A percentile compares a stretch with the other conserved stretches of the same genome.
Evolutionary conservation across 2,329 filamentous ascomycete species (phyloP).

Genomic region (Neonectria faginata): DNA sequence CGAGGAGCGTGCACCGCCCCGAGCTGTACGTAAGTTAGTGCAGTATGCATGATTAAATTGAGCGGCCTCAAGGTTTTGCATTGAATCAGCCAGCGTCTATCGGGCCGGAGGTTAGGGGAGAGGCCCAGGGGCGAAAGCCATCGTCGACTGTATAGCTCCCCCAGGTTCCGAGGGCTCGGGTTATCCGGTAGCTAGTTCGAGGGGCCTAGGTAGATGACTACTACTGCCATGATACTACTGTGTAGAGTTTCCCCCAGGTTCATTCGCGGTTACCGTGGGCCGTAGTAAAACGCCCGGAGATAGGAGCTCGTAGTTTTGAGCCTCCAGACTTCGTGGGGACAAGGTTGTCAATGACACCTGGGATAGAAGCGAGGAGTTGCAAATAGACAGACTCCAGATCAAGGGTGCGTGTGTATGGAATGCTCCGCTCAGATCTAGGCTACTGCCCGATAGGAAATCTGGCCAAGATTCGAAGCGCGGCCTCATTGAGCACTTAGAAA

Average conservation of each 20-base stretch:
- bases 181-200: not conserved
- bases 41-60: constrained; percentile 14
- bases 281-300: constrained; percentile 26
- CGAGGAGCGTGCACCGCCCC: not conserved
- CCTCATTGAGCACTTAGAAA: not conserved
- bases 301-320: constrained; percentile 2
- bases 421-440: constrained; percentile 26
- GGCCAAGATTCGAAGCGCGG: constrained; percentile 2
- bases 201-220: not conserved
- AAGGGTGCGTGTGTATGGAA: not conserved
- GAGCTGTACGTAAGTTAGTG: not conserved
- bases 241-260: constrained; percentile 9
- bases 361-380: constrained; percentile 13
- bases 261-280: constrained; percentile 11
- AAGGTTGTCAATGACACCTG: constrained; percentile 16
- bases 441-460: constrained; percentile 20
- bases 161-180: not conserved
- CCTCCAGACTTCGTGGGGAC: constrained; percentile 10
- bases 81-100: not conserved
- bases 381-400: constrained; percentile 14
- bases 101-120: not conserved
- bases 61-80: not conserved
- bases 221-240: not conserved
- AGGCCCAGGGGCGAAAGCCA: not conserved
- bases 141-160: not conserved